Evolutionary conservation across 179 eudicot species (phyloP).

Genomic region (Camellia oleifera): DNA sequence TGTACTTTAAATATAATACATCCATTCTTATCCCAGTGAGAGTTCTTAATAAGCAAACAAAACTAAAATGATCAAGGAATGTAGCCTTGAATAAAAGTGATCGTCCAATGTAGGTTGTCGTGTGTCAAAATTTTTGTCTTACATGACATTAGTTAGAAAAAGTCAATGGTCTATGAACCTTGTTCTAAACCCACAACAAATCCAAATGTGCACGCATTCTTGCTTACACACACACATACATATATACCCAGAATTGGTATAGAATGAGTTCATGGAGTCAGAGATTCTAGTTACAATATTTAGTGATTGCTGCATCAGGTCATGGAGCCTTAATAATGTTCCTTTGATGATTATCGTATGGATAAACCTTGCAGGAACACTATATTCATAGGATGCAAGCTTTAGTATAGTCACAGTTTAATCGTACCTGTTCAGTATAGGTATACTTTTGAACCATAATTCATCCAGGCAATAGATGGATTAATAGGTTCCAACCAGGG

Average conservation of each 20-base stretch:
- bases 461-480: neutral
- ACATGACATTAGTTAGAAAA: neutral
- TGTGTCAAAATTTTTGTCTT: neutral
- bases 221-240: neutral
- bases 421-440: neutral
- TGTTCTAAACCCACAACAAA: neutral
- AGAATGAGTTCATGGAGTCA: neutral
- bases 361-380: neutral
- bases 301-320: neutral
- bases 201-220: neutral
- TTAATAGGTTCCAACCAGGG: neutral
- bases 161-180: neutral
- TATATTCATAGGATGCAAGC: neutral
- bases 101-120: neutral
- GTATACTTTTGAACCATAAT: neutral
- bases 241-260: neutral
- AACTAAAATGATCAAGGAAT: neutral
- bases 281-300: neutral
- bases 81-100: neutral
- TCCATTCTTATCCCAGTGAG: neutral
- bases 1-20: neutral
- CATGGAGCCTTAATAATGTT: neutral
- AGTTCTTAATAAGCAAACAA: neutral
- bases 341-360: constrained; percentile 9
- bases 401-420: neutral